Conservation (phyloP, 2,329 filamentous ascomycete species). For the Colletotrichum viniferum region DNA sequence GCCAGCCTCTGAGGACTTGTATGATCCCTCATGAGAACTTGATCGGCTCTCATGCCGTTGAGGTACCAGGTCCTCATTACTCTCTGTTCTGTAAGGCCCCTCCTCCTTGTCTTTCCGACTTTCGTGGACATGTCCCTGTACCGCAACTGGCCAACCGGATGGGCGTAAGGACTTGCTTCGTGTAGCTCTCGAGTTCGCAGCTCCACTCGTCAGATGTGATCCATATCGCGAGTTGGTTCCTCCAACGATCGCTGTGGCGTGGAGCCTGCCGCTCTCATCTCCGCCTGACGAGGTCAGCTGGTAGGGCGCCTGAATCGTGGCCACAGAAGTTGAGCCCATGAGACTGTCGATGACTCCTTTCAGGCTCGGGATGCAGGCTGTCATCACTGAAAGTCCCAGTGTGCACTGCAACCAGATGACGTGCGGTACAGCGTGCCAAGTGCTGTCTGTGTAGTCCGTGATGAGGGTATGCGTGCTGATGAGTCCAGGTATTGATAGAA, state of each 20-base stretch:
- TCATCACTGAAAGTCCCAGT: background rate
- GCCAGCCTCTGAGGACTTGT: background rate
- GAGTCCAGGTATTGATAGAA: background rate
- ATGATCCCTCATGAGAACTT: background rate
- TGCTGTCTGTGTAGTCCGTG: background rate
- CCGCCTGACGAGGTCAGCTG: background rate
- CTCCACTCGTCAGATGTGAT: background rate
- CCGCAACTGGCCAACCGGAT: background rate
- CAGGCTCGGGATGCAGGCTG: background rate
- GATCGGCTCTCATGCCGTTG: background rate
- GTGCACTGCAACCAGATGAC: background rate
- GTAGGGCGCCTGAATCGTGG: background rate
- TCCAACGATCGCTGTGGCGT: background rate
- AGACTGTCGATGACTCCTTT: background rate
- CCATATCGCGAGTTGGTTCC: background rate
- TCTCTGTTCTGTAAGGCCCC: background rate
- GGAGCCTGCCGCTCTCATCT: background rate
- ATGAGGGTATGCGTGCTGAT: background rate
- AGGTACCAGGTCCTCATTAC: background rate
- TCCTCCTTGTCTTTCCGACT: background rate
- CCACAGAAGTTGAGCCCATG: background rate
- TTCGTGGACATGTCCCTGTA: background rate
- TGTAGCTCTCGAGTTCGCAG: background rate
- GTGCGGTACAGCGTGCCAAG: background rate
- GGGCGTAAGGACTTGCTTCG: background rate